phyloP scores from a whole-genome alignment of 176 grass and related monocot species.

The Raddia guianensis region DNA sequence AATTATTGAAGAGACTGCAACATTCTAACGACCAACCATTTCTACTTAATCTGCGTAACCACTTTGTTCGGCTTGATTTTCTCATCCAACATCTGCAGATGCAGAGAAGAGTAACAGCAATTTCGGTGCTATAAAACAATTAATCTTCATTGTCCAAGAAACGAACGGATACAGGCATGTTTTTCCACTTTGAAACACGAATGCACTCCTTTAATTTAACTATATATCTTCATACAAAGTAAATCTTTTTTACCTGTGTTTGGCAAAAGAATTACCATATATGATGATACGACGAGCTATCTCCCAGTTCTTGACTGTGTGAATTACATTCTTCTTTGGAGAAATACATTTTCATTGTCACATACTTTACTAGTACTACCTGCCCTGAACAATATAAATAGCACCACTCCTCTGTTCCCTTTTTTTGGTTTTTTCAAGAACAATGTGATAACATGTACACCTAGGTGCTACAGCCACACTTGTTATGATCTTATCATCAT shows the following conservation, averaged over 20 bases:
- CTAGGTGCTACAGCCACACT: constrained; percentile 17
- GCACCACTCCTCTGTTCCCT: neutral
- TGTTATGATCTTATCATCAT: neutral
- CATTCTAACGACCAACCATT: constrained; percentile 18
- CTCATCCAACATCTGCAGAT: neutral
- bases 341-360: neutral
- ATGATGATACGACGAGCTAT: neutral
- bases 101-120: neutral
- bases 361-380: neutral
- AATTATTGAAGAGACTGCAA: constrained; percentile 34
- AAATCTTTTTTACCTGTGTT: neutral
- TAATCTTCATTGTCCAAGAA: neutral
- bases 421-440: constrained; percentile 1
- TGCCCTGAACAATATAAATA: constrained; percentile 34
- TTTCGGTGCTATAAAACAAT: neutral
- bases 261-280: constrained; percentile 33
- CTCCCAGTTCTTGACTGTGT: constrained; percentile 26
- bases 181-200: neutral
- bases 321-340: neutral
- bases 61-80: constrained; percentile 3
- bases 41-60: constrained; percentile 16
- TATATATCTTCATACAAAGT: constrained; percentile 28
- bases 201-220: neutral
- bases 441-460: constrained; percentile 14
- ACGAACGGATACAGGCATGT: constrained; percentile 1